These are phyloP conservation scores for Penicillium paneum DNA, from an alignment of 2,329 filamentous ascomycete genomes.

Conservation along the genomic window DNA sequence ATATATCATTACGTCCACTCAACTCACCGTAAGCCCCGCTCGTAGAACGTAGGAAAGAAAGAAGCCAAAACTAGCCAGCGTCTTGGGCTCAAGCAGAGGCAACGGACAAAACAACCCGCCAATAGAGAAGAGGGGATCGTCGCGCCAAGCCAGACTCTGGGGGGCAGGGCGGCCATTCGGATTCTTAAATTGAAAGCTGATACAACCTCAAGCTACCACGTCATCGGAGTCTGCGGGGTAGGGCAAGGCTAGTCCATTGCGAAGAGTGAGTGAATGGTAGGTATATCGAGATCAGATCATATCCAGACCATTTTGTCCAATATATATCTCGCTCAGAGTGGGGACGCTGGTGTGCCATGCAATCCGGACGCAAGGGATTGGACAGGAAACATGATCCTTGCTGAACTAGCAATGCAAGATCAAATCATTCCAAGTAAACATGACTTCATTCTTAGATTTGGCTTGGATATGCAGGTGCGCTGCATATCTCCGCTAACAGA, in stretches of 20 bases:
- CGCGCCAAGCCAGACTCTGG: conserved; percentile 16
- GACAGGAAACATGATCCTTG: conserved; percentile 2
- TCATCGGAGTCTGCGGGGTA: background rate
- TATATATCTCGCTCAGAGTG: background rate
- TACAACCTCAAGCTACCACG: conserved; percentile 17
- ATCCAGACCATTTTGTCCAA: background rate
- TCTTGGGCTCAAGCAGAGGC: background rate
- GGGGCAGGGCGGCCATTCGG: conserved; percentile 10
- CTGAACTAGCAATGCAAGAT: conserved; percentile 1
- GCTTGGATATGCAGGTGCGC: background rate
- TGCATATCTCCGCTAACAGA: background rate
- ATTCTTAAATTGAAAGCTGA: conserved; percentile 10
- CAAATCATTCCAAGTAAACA: background rate
- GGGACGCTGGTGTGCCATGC: conserved; percentile 2
- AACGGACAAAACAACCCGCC: conserved; percentile 2
- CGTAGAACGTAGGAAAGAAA: background rate
- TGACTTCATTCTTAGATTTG: conserved; percentile 4
- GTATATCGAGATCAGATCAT: background rate
- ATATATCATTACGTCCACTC: background rate
- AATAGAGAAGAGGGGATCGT: conserved; percentile 17
- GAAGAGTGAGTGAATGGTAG: background rate
- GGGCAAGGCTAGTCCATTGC: background rate
- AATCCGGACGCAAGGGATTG: conserved; percentile 8
- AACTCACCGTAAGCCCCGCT: background rate
- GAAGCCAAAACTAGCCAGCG: background rate